Evolutionary conservation across 805 yeast species (phyloP), one percentile per base, ranked within the genome.

Genomic region (Pichia occidentalis): DNA sequence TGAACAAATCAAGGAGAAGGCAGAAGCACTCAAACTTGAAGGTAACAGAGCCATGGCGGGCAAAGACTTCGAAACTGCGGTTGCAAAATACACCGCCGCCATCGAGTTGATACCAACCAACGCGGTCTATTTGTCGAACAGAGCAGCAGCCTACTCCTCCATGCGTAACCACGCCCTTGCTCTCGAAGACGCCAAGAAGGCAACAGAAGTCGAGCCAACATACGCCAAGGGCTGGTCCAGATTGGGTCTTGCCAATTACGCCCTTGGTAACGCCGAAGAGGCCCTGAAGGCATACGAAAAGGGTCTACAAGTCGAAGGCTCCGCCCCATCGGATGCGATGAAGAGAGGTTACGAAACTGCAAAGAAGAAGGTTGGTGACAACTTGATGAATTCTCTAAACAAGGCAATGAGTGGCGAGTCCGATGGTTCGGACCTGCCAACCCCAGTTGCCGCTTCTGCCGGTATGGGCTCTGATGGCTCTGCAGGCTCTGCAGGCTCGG

Each of bases 101-200:
- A 75, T 92, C 49, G 75, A 63, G 18, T 61, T 80, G 44, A 69
- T 77, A 47, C 77, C 87, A 39, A 60, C 70, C 13, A 87, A 86
- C 58, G 87, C 88, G 13, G 85, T 92, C 16, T 92, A 80, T 61
- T 75, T 73, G 45, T 87, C 97, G 24, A 92, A 92, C 65, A 78
- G 98, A 56, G 97, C 98, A 11, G 98, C 98, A 29, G 97, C 97
- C 3, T 78, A 84, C 62, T 83, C 95, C 9, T 85, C 95, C 5
- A 53, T 73, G 22, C 72, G 76, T 46, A 67, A 86, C 44, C 88
- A 84, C 56, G 81, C 75, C 12, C 65, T 72, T 45, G 97, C 98
- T 3, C 73, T 83, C 28, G 67, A 67, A 31, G 98, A 92, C 59
- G 95, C 97, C 21, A 72, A 82, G 52, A 67, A 68, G 39, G 95